These are phyloP conservation scores for Chamaecyparis obtusa DNA, from an alignment of 75 land plant genomes.

Conservation along the genomic window DNA sequence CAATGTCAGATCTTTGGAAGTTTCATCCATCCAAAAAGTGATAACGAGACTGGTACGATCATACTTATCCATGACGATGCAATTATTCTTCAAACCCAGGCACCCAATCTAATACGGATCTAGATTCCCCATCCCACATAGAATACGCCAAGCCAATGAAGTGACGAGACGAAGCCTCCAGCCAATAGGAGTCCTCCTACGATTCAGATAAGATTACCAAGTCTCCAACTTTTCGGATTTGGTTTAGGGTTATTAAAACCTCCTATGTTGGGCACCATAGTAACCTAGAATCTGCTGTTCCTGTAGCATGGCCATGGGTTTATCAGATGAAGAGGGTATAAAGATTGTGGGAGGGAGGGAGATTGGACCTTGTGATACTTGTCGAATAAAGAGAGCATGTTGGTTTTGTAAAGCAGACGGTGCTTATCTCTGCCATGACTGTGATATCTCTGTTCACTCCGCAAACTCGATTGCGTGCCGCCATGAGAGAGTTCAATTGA, in stretches of 20 bases:
- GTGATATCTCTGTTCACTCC: constrained; percentile 59
- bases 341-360: constrained; percentile 36
- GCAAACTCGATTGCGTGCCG: constrained; percentile 61
- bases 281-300: too few species aligned
- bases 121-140: background rate
- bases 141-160: background rate
- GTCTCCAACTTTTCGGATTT: background rate
- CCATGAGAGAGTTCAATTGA: constrained; percentile 54
- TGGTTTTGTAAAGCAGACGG: constrained; percentile 77
- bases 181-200: background rate
- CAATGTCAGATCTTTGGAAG: background rate
- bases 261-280: too few species aligned
- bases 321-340: background rate
- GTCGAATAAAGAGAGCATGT: constrained; percentile 43
- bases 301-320: background rate
- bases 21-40: background rate
- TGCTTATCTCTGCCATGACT: constrained; percentile 69
- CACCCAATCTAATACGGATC: background rate
- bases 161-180: background rate
- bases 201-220: background rate
- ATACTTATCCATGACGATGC: background rate
- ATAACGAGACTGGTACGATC: too few species aligned
- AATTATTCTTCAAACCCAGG: background rate
- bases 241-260: too few species aligned
- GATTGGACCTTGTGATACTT: constrained; percentile 59